Conservation (phyloP, 148 eudicot species). For the Rhododendron simsii region DNA sequence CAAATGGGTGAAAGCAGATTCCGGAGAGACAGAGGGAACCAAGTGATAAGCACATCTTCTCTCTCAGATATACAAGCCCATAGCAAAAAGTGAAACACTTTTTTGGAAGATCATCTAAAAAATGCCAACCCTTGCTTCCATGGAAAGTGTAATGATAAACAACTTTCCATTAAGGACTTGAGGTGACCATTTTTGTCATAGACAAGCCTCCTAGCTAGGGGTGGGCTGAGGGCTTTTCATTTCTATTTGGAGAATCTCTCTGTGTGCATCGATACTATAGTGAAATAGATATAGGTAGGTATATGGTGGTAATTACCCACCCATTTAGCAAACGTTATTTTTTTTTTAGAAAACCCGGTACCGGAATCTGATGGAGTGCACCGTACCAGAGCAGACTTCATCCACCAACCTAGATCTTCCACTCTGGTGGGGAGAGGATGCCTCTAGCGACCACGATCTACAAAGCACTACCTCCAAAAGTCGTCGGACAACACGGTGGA, state of each 20-base stretch:
- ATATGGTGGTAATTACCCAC: background rate
- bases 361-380: too few relatives aligned
- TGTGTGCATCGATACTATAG: background rate
- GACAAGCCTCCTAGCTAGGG: conserved; percentile 34
- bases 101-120: conserved; percentile 13
- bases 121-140: conserved; percentile 8
- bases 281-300: background rate
- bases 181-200: conserved; percentile 36
- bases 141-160: conserved; percentile 34
- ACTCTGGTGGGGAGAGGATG: too few relatives aligned
- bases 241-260: conserved; percentile 4
- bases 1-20: conserved; percentile 36
- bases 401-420: too few relatives aligned
- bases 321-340: background rate
- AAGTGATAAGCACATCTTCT: conserved; percentile 19
- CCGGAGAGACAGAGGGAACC: conserved; percentile 9
- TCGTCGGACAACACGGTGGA: too few relatives aligned
- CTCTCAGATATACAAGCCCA: conserved; percentile 21
- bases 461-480: too few relatives aligned
- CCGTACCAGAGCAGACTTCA: too few relatives aligned
- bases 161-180: conserved; percentile 32
- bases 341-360: too few relatives aligned
- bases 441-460: too few relatives aligned
- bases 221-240: conserved; percentile 31
- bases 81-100: conserved; percentile 17